Evolutionary conservation across 768 basidiomycete species (phyloP), one percentile per base, ranked within the genome.

Genomic region (Pleurotus giganteus): DNA sequence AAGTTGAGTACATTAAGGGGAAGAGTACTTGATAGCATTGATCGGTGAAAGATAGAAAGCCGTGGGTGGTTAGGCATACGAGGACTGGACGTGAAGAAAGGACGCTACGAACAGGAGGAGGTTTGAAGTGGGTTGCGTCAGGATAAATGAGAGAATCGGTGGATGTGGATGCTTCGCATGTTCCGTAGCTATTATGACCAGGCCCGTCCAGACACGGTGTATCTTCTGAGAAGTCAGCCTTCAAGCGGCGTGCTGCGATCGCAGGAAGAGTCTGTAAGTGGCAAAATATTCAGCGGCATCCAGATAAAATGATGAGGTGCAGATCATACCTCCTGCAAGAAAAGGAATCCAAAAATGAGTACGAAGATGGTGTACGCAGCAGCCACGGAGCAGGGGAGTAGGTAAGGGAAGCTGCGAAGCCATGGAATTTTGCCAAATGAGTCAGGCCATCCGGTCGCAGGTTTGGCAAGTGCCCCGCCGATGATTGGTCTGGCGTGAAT

Each of bases 1-100:
- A 81, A 0, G 86, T 89, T 9, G 86, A 84, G 54, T 71, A 78
- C 36, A 77, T 66, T 44, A 80, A 67, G 7, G 77, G 77, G 23
- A 66, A 56, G 12, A 80, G 71, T 9, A 69, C 73, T 17, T 63
- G 59, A 41, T 68, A 61, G 37, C 62, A 58, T 69, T 75, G 74
- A 55, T 74, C 74, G 26, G 63, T 54, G 64, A 78, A 77, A 8
- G 70, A 43, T 17, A 75, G 65, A 60, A 70, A 69, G 4, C 62
- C 59, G 53, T 72, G 66, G 56, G 69, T 72, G 67, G 49, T 51
- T 11, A 51, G 34, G 23, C 29, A 51, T 12, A 28, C 21, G 49
- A 51, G 49, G 17, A 51, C 34, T 24, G 23, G 31, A 13, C 49
- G 49, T 13, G 31, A 21, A 24, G 4, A 51, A 7, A 51, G 31